Percentiles rank a stretch among this genome's conserved stretches.
Conservation (phyloP, 345 rosid genomes). For the Populus euphratica region DNA sequence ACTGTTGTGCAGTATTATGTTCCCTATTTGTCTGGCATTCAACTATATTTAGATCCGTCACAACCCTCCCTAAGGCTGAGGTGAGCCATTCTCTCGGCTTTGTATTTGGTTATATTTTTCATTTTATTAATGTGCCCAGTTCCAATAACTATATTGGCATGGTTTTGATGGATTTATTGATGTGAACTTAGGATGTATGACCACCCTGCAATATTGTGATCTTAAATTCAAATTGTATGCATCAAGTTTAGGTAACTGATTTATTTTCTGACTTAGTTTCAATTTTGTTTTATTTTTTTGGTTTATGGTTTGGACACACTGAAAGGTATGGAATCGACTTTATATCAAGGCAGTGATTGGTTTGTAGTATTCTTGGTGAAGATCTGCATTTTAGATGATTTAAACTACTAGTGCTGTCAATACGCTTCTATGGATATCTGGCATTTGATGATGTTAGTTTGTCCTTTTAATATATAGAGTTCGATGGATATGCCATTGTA, state of each 20-base stretch:
- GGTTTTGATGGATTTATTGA: not conserved
- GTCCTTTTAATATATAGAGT: not conserved
- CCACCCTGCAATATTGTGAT: not conserved
- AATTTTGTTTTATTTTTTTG: not conserved
- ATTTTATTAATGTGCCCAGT: not conserved
- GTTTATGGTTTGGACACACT: not conserved
- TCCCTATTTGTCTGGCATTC: constrained; percentile 90
- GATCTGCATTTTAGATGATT: not conserved
- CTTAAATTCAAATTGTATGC: not conserved
- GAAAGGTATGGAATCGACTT: not conserved
- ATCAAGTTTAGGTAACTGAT: not conserved
- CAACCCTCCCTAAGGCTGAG: constrained; percentile 43
- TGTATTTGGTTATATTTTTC: not conserved
- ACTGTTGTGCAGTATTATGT: constrained; percentile 83
- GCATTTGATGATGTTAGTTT: not conserved
- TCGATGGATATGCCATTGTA: not conserved
- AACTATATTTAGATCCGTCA: constrained; percentile 58
- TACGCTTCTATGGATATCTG: not conserved
- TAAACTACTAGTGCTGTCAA: not conserved
- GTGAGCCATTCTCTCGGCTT: constrained; percentile 33
- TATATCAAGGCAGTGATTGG: not conserved
- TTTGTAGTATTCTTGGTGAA: not conserved
- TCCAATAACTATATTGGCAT: not conserved
- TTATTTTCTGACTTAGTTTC: not conserved
- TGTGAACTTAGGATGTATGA: not conserved